Evolutionary conservation across 768 basidiomycete species (phyloP).

Genomic region (Trametes cingulata): DNA sequence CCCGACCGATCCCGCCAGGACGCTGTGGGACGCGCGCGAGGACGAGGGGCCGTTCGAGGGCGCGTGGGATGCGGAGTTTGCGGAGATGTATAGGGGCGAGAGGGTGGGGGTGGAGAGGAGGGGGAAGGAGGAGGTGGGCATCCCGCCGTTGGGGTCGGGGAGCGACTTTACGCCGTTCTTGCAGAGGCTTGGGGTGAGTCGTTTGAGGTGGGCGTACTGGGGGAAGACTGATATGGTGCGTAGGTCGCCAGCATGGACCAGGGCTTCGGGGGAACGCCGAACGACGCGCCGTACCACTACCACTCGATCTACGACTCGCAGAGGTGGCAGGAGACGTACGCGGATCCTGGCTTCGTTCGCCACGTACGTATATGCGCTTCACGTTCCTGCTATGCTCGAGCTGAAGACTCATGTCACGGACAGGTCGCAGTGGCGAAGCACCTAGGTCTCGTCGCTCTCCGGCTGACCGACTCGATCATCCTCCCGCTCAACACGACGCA

Average conservation of each 20-base stretch:
- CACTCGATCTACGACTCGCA: constrained; percentile 60
- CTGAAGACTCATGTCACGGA: background rate
- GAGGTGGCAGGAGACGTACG: constrained; percentile 60
- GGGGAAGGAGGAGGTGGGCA: constrained; percentile 34
- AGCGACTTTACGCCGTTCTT: constrained; percentile 93
- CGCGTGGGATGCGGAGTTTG: constrained; percentile 44
- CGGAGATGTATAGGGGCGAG: constrained; percentile 42
- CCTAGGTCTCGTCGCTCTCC: constrained; percentile 53
- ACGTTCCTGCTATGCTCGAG: too few relatives aligned
- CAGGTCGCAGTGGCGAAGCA: constrained; percentile 58
- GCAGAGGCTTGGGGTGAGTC: constrained; percentile 68
- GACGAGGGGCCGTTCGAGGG: constrained; percentile 57
- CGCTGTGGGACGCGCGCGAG: constrained; percentile 75
- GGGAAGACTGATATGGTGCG: background rate
- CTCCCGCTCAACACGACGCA: constrained; percentile 72
- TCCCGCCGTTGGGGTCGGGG: constrained; percentile 73
- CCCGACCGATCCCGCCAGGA: constrained; percentile 59
- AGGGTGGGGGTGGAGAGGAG: constrained; percentile 13
- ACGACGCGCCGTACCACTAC: constrained; percentile 60
- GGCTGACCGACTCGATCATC: constrained; percentile 53
- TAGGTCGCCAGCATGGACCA: constrained; percentile 39
- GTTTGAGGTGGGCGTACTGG: constrained; percentile 25
- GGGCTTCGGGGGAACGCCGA: constrained; percentile 37
- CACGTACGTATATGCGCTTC: constrained; percentile 42
- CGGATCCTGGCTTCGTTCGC: constrained; percentile 59